Evolutionary conservation across 495 filamentous ascomycete genomes (phyloP), one percentile per base, ranked within the genome.

Genomic region (Tetracladium setigerum): DNA sequence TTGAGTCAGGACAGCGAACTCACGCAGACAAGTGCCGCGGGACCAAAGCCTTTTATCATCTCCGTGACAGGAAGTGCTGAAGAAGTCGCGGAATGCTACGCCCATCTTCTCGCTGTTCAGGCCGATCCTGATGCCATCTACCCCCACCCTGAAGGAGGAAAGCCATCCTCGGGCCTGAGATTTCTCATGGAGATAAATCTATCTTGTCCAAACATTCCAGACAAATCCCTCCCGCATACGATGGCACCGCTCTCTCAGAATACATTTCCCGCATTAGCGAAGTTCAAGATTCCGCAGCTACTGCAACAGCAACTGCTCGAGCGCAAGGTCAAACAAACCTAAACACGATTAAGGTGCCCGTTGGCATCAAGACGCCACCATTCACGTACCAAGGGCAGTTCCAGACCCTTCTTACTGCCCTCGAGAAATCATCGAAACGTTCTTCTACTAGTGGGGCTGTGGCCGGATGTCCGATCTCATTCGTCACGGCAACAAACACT

Each of bases 401-500:
- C 60, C 37, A 64, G 4, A 65, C 62, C 13, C 56, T 88, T 10
- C 62, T 80, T 6, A 37, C 47, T 5, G 73, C 78, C 13, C 53
- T 72, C 1, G 61, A 63, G 4, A 48, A 54, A 5, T 53, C 58
- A 17, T 47, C 46, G 0, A 36, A 8, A 1, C 7, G 7, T 27
- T 27, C 22, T 7, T n/a, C n/a, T n/a, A n/a, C n/a, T n/a, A n/a
- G n/a, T n/a, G n/a, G n/a, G n/a, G 0, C 5, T 7, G 18, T 22
- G 5, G 44, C 18, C 15, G 44, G 48, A 36, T 52, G 41, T 7
- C 67, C 62, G 17, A 59, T 84, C 1, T 67, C 65, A 22, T 87
- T 88, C 62, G 67, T 88, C 49, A 86, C 83, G 5, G 71, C 82
- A 4, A 82, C 77, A 13, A 88, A 88, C 53, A 87, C 83, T 6